Conservation (phyloP, 371 early-diverging fungal genomes). For the Zopfochytrium polystomum region DNA sequence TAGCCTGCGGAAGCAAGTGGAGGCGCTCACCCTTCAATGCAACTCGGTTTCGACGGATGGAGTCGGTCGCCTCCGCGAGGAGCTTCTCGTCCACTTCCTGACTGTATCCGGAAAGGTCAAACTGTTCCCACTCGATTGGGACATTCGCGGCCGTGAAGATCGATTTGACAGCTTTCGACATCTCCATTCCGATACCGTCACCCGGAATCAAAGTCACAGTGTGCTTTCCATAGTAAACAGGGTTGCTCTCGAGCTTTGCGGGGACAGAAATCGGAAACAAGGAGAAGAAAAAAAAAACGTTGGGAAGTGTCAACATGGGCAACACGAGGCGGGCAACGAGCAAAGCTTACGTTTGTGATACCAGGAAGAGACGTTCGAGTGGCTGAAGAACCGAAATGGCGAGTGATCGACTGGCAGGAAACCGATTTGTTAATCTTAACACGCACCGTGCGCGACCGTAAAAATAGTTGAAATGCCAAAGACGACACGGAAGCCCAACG, state of each 20-base stretch:
- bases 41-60: slow-evolving; percentile 89
- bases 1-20: background rate
- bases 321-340: no score
- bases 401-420: slow-evolving; percentile 2
- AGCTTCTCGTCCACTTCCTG: slow-evolving; percentile 56
- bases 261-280: no score
- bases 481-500: no score
- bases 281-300: no score
- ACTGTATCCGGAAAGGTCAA: slow-evolving; percentile 86
- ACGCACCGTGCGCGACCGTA: no score
- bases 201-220: slow-evolving; percentile 96
- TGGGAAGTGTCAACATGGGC: no score
- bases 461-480: no score
- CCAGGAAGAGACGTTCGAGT: slow-evolving; percentile 11
- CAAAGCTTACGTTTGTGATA: slow-evolving; percentile 6
- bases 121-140: slow-evolving; percentile 93
- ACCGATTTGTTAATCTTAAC: no score
- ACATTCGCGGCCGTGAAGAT: slow-evolving; percentile 89
- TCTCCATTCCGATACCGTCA: slow-evolving; percentile 95
- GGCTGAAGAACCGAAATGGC: slow-evolving; percentile 9
- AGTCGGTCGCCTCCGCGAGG: slow-evolving; percentile 83
- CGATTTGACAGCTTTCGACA: slow-evolving; percentile 83
- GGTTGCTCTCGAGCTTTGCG: no score
- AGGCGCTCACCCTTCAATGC: slow-evolving; percentile 81
- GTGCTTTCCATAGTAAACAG: slow-evolving; percentile 82